These are phyloP conservation scores for Oryza officinalis DNA, from an alignment of 176 grass and related monocot species.

Conservation along the genomic window DNA sequence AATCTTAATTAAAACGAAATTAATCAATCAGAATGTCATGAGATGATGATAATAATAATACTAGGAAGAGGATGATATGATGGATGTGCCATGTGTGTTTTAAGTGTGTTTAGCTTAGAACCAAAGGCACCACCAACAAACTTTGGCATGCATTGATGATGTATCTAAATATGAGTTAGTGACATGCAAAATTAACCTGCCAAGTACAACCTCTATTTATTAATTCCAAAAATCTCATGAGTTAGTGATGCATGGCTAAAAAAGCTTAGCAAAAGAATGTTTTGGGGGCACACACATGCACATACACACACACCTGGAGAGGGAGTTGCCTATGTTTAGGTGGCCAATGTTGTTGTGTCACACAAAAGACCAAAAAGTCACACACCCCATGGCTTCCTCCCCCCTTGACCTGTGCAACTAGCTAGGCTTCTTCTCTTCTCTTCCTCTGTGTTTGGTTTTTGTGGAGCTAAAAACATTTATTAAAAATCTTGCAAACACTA, in stretches of 20 bases:
- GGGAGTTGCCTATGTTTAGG: conserved; percentile 45
- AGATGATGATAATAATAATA: conserved; percentile 5
- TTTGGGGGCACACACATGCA: conserved; percentile 26
- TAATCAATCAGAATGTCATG: background rate
- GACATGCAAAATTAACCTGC: background rate
- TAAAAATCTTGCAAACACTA: background rate
- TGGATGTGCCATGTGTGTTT: background rate
- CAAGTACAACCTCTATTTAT: background rate
- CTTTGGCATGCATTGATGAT: conserved; percentile 25
- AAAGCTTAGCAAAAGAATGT: conserved; percentile 37
- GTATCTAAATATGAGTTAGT: background rate
- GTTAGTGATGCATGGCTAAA: conserved; percentile 15
- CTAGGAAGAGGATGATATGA: background rate
- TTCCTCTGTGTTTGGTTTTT: conserved; percentile 53
- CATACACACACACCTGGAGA: conserved; percentile 37
- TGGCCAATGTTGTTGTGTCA: conserved; percentile 62
- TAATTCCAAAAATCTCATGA: background rate
- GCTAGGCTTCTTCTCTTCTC: background rate
- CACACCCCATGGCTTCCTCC: conserved; percentile 33
- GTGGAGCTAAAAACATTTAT: conserved; percentile 40
- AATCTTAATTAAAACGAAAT: background rate
- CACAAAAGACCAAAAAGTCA: conserved; percentile 82
- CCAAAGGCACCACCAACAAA: conserved; percentile 40
- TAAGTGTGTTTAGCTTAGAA: background rate
- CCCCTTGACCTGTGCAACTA: conserved; percentile 59